phyloP scores from a whole-genome alignment of 805 yeast species.

The Kodamaea jinghongensis region DNA sequence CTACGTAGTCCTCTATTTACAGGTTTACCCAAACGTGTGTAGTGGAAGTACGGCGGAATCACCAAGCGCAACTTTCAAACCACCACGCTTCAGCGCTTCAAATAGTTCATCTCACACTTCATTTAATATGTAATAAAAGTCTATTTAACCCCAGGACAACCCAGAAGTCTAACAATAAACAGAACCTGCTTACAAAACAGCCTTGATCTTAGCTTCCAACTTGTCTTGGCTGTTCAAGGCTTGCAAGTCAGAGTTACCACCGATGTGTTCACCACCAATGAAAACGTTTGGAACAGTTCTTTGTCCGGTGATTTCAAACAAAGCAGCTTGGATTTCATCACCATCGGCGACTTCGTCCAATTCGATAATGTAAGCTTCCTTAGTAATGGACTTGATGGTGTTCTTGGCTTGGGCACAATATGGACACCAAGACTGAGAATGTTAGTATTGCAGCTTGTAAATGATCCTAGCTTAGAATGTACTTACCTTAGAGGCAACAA shows the following conservation, averaged over 20 bases:
- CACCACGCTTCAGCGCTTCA: too few species aligned
- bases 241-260: slow-evolving; percentile 92
- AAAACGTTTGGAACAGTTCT: slow-evolving; percentile 91
- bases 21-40: too few species aligned
- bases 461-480: not conserved
- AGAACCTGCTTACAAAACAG: slow-evolving; percentile 28
- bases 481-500: slow-evolving; percentile 78
- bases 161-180: too few species aligned
- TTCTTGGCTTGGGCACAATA: slow-evolving; percentile 43
- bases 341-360: slow-evolving; percentile 67
- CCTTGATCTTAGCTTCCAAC: slow-evolving; percentile 46
- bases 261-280: slow-evolving; percentile 88
- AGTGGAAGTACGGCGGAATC: too few species aligned
- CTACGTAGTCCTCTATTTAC: too few species aligned
- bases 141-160: not conserved
- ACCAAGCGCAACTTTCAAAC: too few species aligned
- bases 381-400: slow-evolving; percentile 37
- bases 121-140: not conserved
- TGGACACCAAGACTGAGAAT: slow-evolving; percentile 40
- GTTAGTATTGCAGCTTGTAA: slow-evolving; percentile 5
- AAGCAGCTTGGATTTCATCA: slow-evolving; percentile 74
- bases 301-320: slow-evolving; percentile 78
- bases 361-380: slow-evolving; percentile 53
- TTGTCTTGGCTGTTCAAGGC: slow-evolving; percentile 59
- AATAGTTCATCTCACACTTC: not conserved